Evolutionary conservation across 2,329 filamentous ascomycete genomes (phyloP).

Genomic region (Kalmusia sp.): DNA sequence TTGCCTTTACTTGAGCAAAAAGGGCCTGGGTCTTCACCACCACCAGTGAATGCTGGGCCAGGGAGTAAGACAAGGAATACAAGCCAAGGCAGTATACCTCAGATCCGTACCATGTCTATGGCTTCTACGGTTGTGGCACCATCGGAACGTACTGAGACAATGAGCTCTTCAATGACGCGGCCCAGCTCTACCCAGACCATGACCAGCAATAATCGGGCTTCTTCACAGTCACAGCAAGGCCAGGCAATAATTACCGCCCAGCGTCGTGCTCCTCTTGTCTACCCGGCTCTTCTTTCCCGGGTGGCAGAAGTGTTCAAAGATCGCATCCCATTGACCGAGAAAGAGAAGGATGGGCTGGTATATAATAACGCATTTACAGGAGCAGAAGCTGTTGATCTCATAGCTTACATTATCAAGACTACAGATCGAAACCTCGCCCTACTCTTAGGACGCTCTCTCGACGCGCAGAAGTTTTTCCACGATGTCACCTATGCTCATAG

Average conservation of each 20-base stretch:
- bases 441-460: conserved; percentile 86
- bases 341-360: conserved; percentile 94
- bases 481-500: conserved; percentile 98
- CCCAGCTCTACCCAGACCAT: conserved; percentile 46
- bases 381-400: conserved; percentile 91
- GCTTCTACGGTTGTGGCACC: conserved; percentile 78
- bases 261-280: conserved; percentile 81
- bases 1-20: conserved; percentile 24
- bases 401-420: conserved; percentile 96
- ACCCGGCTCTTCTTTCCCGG: conserved; percentile 90
- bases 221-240: conserved; percentile 51
- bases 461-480: conserved; percentile 99
- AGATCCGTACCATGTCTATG: conserved; percentile 85
- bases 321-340: conserved; percentile 83
- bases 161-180: conserved; percentile 56
- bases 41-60: conserved; percentile 32
- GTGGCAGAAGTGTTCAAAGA: conserved; percentile 93
- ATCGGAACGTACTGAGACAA: conserved; percentile 67
- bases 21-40: conserved; percentile 27
- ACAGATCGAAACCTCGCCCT: conserved; percentile 94
- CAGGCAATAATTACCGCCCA: conserved; percentile 59
- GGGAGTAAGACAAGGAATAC: conserved; percentile 40
- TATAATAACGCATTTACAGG: conserved; percentile 98
- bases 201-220: conserved; percentile 45
- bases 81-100: conserved; percentile 45